Base-by-base conservation (phyloP, 169 alveolate genomes). In the Eimeria acervulina region DNA sequence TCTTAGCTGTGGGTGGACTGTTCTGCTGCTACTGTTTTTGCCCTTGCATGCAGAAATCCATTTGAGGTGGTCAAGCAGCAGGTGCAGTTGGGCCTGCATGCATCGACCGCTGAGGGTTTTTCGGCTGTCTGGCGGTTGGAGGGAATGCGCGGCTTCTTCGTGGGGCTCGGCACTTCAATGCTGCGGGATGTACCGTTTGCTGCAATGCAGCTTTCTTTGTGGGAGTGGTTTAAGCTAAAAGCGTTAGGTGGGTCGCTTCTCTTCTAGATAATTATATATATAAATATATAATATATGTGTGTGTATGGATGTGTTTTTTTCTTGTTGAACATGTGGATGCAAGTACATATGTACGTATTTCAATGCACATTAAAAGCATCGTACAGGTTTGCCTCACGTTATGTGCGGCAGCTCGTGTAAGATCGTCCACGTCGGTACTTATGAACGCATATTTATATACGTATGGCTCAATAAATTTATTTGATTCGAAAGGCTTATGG, bases 111-210 rank as follows among this genome's bases (percentile, higher is more conserved):
- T 19, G 97, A 85, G 47, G 98, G 98, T 52, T 95, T 97, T 38
- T 78, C 76, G 33, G 96, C 96, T n/a, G 97, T 99, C 38, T 95
- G 96, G 63, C 96, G 96, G 76, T 84, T 88, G 13, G 97, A 97
- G 95, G 99, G 99, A 13, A 52, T 95, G 68, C 66, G 95, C 51
- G 99, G 99, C 42, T 97, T 98, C 94, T 98, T 98, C 84, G 96
- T 97, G 51, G 99, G 99, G 36, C 97, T 98, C 96, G 90, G 96
- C 90, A 96, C 99, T 26, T 87, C 97, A 26, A 95, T 97, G 63
- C 95, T 97, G 95, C 96, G 99, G 52, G 99, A 99, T 85, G 96
- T 99, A 70, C 99, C 99, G 31, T 99, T 99, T 94, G 99, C 98
- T 84, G 98, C 98, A 42, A 97, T 99, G 44, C 99, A 99, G 96